Base-by-base conservation (phyloP, 495 filamentous ascomycete species). In the Penicillium riverlandense region DNA sequence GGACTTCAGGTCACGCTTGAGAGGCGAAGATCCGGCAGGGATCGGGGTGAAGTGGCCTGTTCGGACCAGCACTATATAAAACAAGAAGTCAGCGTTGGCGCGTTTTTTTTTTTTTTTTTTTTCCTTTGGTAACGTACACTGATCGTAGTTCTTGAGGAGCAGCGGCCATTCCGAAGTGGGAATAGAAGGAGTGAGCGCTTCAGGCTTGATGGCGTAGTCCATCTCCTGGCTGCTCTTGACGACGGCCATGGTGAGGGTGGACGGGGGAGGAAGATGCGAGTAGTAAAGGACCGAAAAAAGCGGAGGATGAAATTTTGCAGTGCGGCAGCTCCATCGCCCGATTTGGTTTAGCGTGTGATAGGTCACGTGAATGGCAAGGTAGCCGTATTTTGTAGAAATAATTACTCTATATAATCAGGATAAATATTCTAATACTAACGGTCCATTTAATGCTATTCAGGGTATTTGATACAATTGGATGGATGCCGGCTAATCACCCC, bases 1-100 rank as follows among this genome's bases (percentile, higher is more conserved):
- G 36, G 84, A 86, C 72, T 96, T 95, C 54, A 98, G 76, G 57
- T 96, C 90, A 66, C 92, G 87, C 64, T 85, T 89, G 53, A 86
- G 72, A 28, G 92, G 92, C 31, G 84, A 76, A 57, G 81, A 90
- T 45, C 92, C 92, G 61, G 81, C 78, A 49, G 90, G 88, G 47
- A 96, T 96, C 27, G 92, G 92, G 2, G 89, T 95, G 67, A 88
- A 98, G 65, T 96, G 89, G 39, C 84, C 86, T 47, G 88, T 94
- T 49, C 88, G 82, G 50, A 95, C 82, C 46, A 88, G 80, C 46
- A 97, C 85, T 89, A 55, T 32, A 37, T 35, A 44, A 41, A 47
- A 22, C 22, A 22, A 22, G 0, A 22, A 6, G 2, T 22, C 22
- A 22, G 22, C 22, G 22, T 22, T 22, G 22, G 22, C 22, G 22